These are phyloP conservation scores for Diospyros lotus DNA, from an alignment of 148 eudicot species.

Conservation along the genomic window DNA sequence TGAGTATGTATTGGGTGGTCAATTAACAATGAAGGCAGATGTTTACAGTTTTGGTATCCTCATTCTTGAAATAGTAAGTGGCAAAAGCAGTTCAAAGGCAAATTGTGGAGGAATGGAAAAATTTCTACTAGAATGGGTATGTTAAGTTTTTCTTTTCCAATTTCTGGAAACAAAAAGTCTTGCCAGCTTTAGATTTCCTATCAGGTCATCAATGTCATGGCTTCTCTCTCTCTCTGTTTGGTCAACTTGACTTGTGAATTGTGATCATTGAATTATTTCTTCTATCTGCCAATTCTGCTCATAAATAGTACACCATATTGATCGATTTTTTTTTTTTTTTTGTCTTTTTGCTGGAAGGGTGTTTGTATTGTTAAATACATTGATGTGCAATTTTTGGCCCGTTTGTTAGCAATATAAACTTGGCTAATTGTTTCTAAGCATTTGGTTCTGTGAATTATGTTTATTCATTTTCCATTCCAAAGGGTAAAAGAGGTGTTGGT, in stretches of 20 bases:
- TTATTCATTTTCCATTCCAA: neutral
- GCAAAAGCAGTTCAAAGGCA: conserved; percentile 54
- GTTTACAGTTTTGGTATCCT: conserved; percentile 94
- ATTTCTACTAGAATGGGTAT: conserved; percentile 78
- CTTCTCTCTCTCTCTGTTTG: neutral
- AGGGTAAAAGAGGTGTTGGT: neutral
- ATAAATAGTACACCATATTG: too few relatives aligned
- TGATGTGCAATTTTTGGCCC: neutral
- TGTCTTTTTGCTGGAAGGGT: too few relatives aligned
- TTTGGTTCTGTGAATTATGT: neutral
- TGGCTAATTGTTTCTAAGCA: neutral
- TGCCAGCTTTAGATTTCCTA: conserved; percentile 2
- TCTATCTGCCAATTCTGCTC: neutral
- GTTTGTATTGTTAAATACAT: neutral
- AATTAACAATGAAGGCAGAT: conserved; percentile 81
- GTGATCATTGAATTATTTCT: neutral
- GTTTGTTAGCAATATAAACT: neutral
- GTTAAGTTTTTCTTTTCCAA: conserved; percentile 14
- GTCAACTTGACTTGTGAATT: neutral
- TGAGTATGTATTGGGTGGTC: conserved; percentile 83
- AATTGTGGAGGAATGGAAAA: conserved; percentile 58
- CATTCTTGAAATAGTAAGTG: conserved; percentile 69
- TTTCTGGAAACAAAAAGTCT: neutral
- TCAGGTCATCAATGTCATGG: neutral
- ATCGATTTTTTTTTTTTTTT: too few relatives aligned